Conservation (phyloP, 768 basidiomycete species). For the Mycena sanguinolenta region DNA sequence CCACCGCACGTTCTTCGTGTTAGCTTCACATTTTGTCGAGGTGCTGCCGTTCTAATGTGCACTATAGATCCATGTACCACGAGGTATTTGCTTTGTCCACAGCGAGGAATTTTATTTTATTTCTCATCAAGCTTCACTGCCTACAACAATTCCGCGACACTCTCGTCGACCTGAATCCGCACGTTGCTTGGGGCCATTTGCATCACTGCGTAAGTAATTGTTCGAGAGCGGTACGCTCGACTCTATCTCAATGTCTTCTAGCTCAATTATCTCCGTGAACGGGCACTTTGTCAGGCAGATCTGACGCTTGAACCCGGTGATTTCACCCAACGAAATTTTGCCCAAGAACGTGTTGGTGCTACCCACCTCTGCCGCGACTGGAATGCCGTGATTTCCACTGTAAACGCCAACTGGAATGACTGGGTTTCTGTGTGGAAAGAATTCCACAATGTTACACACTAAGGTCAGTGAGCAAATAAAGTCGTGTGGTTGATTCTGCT, state of each 20-base stretch:
- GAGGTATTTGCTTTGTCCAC: slow-evolving; percentile 16
- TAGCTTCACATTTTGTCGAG: too few species aligned
- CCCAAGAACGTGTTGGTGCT: slow-evolving; percentile 49
- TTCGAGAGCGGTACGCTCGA: background rate
- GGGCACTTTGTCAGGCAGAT: slow-evolving; percentile 61
- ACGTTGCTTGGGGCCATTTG: slow-evolving; percentile 42
- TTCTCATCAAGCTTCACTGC: slow-evolving; percentile 22
- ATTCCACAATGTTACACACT: slow-evolving; percentile 31
- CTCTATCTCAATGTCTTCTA: background rate
- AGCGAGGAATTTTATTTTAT: background rate
- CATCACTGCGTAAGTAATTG: slow-evolving; percentile 52
- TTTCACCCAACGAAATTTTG: slow-evolving; percentile 52
- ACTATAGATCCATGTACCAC: slow-evolving; percentile 34
- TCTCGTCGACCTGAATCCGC: slow-evolving; percentile 25
- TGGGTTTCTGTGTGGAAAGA: slow-evolving; percentile 41
- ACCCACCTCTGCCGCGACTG: slow-evolving; percentile 60
- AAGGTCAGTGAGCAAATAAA: slow-evolving; percentile 12
- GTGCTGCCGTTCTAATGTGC: background rate
- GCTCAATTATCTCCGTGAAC: slow-evolving; percentile 62
- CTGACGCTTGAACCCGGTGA: slow-evolving; percentile 62
- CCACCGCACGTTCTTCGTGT: slow-evolving; percentile 35
- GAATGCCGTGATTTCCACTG: slow-evolving; percentile 49
- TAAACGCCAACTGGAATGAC: slow-evolving; percentile 52
- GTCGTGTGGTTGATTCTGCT: background rate
- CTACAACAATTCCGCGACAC: slow-evolving; percentile 35